Conservation (phyloP, 2,329 filamentous ascomycete species). For the Ophiostoma novo-ulmi region DNA sequence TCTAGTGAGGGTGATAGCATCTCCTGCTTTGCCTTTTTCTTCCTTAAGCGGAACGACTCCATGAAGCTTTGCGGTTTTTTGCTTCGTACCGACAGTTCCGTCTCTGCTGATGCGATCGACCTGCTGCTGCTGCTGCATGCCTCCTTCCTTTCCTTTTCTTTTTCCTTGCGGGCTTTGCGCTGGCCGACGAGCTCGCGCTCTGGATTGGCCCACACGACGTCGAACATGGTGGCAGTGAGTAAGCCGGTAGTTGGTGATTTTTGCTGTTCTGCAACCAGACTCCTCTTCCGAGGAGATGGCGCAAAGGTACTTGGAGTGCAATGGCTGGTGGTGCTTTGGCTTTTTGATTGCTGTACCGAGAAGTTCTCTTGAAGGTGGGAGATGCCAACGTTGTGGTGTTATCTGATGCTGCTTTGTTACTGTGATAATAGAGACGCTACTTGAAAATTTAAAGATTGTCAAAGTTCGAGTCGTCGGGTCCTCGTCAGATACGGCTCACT, state of each 20-base stretch:
- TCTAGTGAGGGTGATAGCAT: not conserved
- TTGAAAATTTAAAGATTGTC: no score
- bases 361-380: no score
- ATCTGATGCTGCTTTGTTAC: no score
- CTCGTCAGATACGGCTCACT: not conserved
- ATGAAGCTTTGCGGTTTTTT: slow-evolving; percentile 44
- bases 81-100: slow-evolving; percentile 40
- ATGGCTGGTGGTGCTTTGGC: no score
- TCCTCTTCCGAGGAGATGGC: not conserved
- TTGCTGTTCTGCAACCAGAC: not conserved
- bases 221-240: slow-evolving; percentile 45
- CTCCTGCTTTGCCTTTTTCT: slow-evolving; percentile 17
- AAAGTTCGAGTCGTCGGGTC: no score
- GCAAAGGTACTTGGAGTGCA: not conserved
- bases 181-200: slow-evolving; percentile 50
- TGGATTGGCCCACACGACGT: slow-evolving; percentile 55
- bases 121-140: slow-evolving; percentile 32
- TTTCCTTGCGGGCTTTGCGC: slow-evolving; percentile 46
- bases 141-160: slow-evolving; percentile 35
- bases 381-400: no score
- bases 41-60: slow-evolving; percentile 33
- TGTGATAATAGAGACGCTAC: no score
- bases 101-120: slow-evolving; percentile 41
- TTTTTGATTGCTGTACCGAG: no score
- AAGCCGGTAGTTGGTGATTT: not conserved